Percentiles rank a stretch among this genome's conserved stretches.
phyloP scores from a whole-genome alignment of 305 asterid genomes.

The Striga hermonthica region DNA sequence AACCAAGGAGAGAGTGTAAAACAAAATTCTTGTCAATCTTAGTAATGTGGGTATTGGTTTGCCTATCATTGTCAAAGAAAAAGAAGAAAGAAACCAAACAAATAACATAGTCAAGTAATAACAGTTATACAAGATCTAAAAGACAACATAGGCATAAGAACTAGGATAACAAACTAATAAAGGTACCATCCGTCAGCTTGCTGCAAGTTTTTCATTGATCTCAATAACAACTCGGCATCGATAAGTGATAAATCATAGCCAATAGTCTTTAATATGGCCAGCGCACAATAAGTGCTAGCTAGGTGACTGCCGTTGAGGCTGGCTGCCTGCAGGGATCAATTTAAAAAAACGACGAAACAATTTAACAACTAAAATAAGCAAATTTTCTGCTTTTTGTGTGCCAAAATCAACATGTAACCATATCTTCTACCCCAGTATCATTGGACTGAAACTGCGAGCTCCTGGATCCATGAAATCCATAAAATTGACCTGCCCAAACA shows the following conservation, averaged over 20 bases:
- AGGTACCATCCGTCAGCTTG: slow-evolving; percentile 82
- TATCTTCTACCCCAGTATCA: slow-evolving; percentile 46
- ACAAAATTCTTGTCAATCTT: no score
- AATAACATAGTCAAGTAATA: not conserved
- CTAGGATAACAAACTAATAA: slow-evolving; percentile 18
- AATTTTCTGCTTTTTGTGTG: slow-evolving; percentile 4
- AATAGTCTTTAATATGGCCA: slow-evolving; percentile 71
- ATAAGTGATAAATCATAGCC: slow-evolving; percentile 74
- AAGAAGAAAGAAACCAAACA: slow-evolving; percentile 10
- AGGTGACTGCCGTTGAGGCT: slow-evolving; percentile 78
- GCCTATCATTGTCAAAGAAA: not conserved
- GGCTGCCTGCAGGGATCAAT: slow-evolving; percentile 42
- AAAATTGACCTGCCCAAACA: slow-evolving; percentile 67
- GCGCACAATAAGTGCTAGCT: slow-evolving; percentile 92
- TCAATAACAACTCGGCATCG: slow-evolving; percentile 46
- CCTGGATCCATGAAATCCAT: slow-evolving; percentile 95
- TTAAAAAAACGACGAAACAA: slow-evolving; percentile 4
- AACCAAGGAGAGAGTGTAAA: no score
- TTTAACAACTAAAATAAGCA: slow-evolving; percentile 19
- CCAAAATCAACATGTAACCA: slow-evolving; percentile 27
- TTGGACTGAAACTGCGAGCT: slow-evolving; percentile 72
- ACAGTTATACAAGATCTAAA: not conserved
- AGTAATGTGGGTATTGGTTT: no score
- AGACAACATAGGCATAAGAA: slow-evolving; percentile 18
- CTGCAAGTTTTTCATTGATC: slow-evolving; percentile 87